Evolutionary conservation across 768 basidiomycete species (phyloP), one percentile per base, ranked within the genome.

Genomic region (Termitomyces sp.): DNA sequence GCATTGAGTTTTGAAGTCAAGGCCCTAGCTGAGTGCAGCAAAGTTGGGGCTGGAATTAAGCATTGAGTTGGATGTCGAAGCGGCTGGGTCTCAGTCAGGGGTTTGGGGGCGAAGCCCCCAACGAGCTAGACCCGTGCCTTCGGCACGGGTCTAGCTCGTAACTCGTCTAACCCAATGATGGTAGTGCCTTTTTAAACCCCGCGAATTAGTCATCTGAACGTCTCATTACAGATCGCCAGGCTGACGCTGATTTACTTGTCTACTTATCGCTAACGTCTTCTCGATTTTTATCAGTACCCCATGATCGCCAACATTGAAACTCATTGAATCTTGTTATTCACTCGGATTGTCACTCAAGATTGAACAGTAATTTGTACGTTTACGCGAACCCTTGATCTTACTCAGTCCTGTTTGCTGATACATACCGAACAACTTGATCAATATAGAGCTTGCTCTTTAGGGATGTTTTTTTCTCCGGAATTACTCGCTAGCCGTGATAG

Each of bases 391-490:
- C n/a, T 32, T 12, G 11, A 21, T 11, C 19, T 19, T 16, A 32
- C 2, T 21, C 47, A 9, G 8, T 17, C 30, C 28, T 37, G 23
- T 16, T 21, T 35, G 21, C 21, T 25, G 34, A 37, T 37, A 17
- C 2, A n/a, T 19, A 11, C 2, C 9, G 19, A 45, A 46, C 32
- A 35, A 17, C 14, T 49, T 35, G 14, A 17, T 21, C 8, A 37
- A n/a, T 28, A 27, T 11, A n/a, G 21, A 51, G 50, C 17, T 39
- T 28, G 17, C 28, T 60, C 23, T 46, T 47, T 8, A 25, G n/a
- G 19, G 17, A 93, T 96, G 93, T 96, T 96, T 76, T 96, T 92
- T 70, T 83, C 90, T 42, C 76, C 87, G 7, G 92, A 94, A 50
- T 72, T 95, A 4, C 75, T 96, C 25, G 82, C 88, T 19, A 85